Conservation (phyloP, 108 stramenopile genomes). For the Cyclotella cryptica region DNA sequence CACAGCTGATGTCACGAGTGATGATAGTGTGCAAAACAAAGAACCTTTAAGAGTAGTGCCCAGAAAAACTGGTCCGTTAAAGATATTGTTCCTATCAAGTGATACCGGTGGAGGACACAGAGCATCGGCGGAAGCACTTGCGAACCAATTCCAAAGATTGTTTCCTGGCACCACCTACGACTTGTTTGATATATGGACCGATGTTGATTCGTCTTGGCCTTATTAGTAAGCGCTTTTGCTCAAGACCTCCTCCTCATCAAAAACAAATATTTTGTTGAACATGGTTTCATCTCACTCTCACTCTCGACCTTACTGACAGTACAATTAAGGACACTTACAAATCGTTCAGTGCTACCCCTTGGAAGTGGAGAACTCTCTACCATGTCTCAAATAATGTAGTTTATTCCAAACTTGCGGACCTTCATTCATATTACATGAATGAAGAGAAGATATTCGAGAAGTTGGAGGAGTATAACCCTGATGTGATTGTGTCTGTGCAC, state of each 20-base stretch:
- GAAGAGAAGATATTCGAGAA: slow-evolving; percentile 65
- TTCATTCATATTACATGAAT: slow-evolving; percentile 63
- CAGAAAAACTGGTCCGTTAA: slow-evolving; percentile 54
- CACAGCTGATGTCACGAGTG: neutral
- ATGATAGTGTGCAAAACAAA: neutral
- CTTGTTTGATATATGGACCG: slow-evolving; percentile 86
- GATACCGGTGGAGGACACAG: slow-evolving; percentile 99
- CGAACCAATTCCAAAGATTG: slow-evolving; percentile 82
- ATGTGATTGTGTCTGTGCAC: slow-evolving; percentile 93
- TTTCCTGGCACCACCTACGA: slow-evolving; percentile 90
- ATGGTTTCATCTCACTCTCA: slow-evolving; percentile 53
- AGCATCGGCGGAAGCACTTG: slow-evolving; percentile 94
- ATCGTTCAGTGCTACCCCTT: slow-evolving; percentile 82
- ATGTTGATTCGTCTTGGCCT: slow-evolving; percentile 63
- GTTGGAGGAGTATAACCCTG: slow-evolving; percentile 74
- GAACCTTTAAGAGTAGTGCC: neutral
- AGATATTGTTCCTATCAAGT: slow-evolving; percentile 91
- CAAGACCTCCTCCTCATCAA: slow-evolving; percentile 10
- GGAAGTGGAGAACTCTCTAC: slow-evolving; percentile 88
- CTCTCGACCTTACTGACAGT: slow-evolving; percentile 3
- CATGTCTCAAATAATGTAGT: slow-evolving; percentile 73
- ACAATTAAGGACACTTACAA: slow-evolving; percentile 77
- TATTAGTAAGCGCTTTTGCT: slow-evolving; percentile 29
- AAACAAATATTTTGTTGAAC: neutral
- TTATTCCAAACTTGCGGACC: slow-evolving; percentile 63